These are phyloP conservation scores for Backusella macrospora DNA, from an alignment of 192 early-diverging fungal species.

Conservation along the genomic window DNA sequence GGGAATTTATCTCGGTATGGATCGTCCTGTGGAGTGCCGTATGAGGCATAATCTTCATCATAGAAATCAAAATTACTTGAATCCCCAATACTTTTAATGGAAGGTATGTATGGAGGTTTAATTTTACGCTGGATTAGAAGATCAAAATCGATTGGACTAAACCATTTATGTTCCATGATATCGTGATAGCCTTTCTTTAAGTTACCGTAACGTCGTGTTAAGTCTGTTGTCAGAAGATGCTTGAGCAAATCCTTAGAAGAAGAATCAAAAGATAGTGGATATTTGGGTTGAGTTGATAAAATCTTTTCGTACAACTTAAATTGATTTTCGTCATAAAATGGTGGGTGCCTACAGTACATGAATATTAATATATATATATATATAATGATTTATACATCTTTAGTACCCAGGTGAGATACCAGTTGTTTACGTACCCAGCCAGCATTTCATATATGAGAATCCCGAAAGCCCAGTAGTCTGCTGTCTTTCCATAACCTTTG, in stretches of 20 bases:
- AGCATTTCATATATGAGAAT: constrained; percentile 91
- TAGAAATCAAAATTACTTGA: constrained; percentile 39
- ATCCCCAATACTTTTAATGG: constrained; percentile 24
- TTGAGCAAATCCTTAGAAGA: constrained; percentile 75
- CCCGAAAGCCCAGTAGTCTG: constrained; percentile 91
- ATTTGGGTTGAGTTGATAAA: constrained; percentile 67
- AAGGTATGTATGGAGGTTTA: constrained; percentile 65
- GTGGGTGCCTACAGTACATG: constrained; percentile 55
- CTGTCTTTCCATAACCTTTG: constrained; percentile 85
- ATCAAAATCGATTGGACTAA: constrained; percentile 27
- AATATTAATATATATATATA: constrained; percentile 6
- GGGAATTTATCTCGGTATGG: constrained; percentile 5
- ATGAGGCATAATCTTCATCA: constrained; percentile 24
- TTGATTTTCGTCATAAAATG: constrained; percentile 86
- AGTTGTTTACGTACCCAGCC: constrained; percentile 53
- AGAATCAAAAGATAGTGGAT: constrained; percentile 70
- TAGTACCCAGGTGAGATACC: background rate
- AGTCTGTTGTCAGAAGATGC: constrained; percentile 75
- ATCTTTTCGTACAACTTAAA: constrained; percentile 92
- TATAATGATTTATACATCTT: background rate
- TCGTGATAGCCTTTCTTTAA: constrained; percentile 76
- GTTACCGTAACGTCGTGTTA: constrained; percentile 82
- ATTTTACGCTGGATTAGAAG: constrained; percentile 6
- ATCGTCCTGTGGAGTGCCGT: constrained; percentile 8
- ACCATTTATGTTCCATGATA: constrained; percentile 83